A percentile compares a stretch with the other conserved stretches of the same genome.
These are phyloP conservation scores for Saturnispora besseyi DNA, from an alignment of 805 yeast species.

Conservation along the genomic window DNA sequence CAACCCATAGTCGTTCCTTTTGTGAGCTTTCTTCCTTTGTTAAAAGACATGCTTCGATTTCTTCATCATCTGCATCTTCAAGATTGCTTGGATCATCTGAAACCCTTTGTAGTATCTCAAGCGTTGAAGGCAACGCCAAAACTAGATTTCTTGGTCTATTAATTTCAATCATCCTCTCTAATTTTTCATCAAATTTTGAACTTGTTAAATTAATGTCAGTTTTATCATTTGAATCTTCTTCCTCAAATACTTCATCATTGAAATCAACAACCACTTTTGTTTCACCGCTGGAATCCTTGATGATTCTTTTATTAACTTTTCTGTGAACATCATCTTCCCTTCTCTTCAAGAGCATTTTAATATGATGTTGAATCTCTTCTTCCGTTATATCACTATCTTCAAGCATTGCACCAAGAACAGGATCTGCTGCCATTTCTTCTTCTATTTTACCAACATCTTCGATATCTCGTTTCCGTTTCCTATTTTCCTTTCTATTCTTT, in stretches of 20 bases:
- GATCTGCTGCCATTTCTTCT: conserved; percentile 33
- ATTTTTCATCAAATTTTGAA: conserved; percentile 19
- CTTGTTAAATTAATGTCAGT: not conserved
- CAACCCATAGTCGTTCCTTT: conserved; percentile 85
- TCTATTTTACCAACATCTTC: conserved; percentile 30
- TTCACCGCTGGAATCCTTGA: conserved; percentile 7
- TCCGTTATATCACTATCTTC: conserved; percentile 38
- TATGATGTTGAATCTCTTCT: conserved; percentile 32
- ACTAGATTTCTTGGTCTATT: conserved; percentile 50
- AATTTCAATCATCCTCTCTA: conserved; percentile 31
- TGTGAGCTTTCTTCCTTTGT: conserved; percentile 59
- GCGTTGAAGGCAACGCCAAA: conserved; percentile 45
- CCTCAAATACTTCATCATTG: conserved; percentile 18
- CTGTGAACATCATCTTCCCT: conserved; percentile 20
- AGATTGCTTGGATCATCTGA: conserved; percentile 54
- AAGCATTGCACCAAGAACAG: conserved; percentile 35
- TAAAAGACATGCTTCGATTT: conserved; percentile 51
- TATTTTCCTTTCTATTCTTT: conserved; percentile 47
- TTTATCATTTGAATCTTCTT: conserved; percentile 2
- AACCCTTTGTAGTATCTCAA: conserved; percentile 41
- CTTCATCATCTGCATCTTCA: conserved; percentile 67
- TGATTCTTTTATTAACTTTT: conserved; percentile 8
- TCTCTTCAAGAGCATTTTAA: conserved; percentile 24
- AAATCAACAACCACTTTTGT: conserved; percentile 9
- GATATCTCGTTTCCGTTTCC: conserved; percentile 22